Conservation (phyloP, 2,329 filamentous ascomycete genomes). For the Ramularia collo-cygni region DNA sequence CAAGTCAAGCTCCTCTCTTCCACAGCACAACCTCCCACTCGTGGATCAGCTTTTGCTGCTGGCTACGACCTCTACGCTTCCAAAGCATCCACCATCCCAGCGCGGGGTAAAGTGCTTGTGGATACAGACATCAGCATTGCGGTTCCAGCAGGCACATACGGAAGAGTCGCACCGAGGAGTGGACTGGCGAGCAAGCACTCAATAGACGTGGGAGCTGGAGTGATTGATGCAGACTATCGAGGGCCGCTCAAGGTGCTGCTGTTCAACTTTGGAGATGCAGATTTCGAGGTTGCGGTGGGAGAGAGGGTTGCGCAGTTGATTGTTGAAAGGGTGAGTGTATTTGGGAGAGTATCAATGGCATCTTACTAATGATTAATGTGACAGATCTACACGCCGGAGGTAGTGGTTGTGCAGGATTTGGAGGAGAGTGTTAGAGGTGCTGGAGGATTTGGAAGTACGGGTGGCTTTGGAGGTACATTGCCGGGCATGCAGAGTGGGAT, state of each 20-base stretch:
- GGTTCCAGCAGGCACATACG: slow-evolving; percentile 85
- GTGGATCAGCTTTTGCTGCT: slow-evolving; percentile 81
- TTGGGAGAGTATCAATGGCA: background rate
- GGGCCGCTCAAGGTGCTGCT: slow-evolving; percentile 90
- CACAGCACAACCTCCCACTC: slow-evolving; percentile 73
- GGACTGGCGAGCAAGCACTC: slow-evolving; percentile 62
- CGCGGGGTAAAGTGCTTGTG: slow-evolving; percentile 76
- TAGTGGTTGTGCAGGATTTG: slow-evolving; percentile 80
- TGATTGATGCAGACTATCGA: slow-evolving; percentile 96
- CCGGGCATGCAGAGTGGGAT: slow-evolving; percentile 17
- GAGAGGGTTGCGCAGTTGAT: slow-evolving; percentile 92
- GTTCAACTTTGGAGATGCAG: slow-evolving; percentile 80
- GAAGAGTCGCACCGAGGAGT: slow-evolving; percentile 40
- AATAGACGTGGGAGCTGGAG: slow-evolving; percentile 91
- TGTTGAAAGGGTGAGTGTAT: slow-evolving; percentile 61
- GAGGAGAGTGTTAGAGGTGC: slow-evolving; percentile 86
- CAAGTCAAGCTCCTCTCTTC: slow-evolving; percentile 82
- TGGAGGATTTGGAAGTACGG: slow-evolving; percentile 88
- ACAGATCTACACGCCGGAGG: slow-evolving; percentile 82
- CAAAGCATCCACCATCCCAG: slow-evolving; percentile 66
- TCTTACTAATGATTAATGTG: slow-evolving; percentile 10
- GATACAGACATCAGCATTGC: slow-evolving; percentile 89
- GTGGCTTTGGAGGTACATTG: slow-evolving; percentile 38
- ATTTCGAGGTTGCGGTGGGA: slow-evolving; percentile 75
- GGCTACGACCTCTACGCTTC: slow-evolving; percentile 87